Evolutionary conservation across 2,329 filamentous ascomycete species (phyloP), one percentile per base, ranked within the genome.

Genomic region (Xylariaceae sp.): DNA sequence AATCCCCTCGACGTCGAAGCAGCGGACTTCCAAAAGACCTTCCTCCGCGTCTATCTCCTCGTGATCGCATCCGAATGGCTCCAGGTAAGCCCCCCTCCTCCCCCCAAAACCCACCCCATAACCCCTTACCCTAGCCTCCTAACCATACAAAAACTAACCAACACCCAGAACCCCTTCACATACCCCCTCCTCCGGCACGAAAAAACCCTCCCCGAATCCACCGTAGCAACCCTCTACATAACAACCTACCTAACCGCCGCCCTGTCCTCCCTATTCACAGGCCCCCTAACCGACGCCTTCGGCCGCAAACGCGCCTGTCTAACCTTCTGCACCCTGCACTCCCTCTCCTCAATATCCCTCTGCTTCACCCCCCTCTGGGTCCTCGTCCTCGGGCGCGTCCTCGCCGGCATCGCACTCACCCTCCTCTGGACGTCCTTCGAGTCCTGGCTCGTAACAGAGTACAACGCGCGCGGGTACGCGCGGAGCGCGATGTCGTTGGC

Each of bases 381-480:
- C 9, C 72, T 87, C 4, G 79, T 84, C 56, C 57, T 76, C 1
- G 83, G 83, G 10, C 75, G 83, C 53, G 69, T 81, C 0, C 74
- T 84, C 3, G 82, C 81, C 18, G 83, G 83, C 0, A 61, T 85
- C 51, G 79, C 77, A 34, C 81, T 82, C 39, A 83, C 81, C 30
- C 69, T 86, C 47, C 74, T 86, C 35, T 85, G 82, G 73, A 82
- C 77, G 49, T 80, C 78, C 4, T 85, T 85, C 63, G 82, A 86
- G 69, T 82, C 80, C 65, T 86, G 83, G 82, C 81, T 86, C 75
- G 78, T 86, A 34, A 77, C 80, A 3, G 81, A 83, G 66, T 83
- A 78, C 65, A 78, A 82, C 53, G 72, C 74, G 48, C 71, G 77
- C 23, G 74, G 74, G 10, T 63, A 82, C 6, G 74, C 76, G 48